Evolutionary conservation across 1,284 basidiomycete species (phyloP), one percentile per base, ranked within the genome.

Genomic region (Marasmius oreades): DNA sequence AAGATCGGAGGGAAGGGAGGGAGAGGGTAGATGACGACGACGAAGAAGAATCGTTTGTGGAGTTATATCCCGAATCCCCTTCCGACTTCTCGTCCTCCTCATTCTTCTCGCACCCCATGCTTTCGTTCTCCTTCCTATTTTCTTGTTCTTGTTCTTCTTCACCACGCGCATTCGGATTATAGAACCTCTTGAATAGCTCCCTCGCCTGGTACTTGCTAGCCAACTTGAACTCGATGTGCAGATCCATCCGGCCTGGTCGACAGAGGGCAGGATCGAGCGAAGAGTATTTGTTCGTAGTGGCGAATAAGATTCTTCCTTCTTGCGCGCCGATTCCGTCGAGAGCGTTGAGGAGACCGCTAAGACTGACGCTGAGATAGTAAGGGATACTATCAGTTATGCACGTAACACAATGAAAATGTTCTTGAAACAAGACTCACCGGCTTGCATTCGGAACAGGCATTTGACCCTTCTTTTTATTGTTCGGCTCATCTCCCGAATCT

Each of bases 191-290:
- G 70, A 83, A 91, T 2, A 91, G 71, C 62, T 84, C 79, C 37
- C 69, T 69, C 1, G 84, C 85, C 64, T 92, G 88, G 69, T 77
- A 82, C 55, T 73, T 77, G 65, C 84, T 87, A 7, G 89, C 84
- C 20, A 84, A 74, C 62, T 80, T 80, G 70, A 90, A 91, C 63
- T 89, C 81, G 55, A 92, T 72, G 63, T 89, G 86, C 14, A 90
- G 64, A 66, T 92, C 89, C 80, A 91, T 86, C 4, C 89, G 82
- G 34, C 90, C 90, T 2, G 89, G 86, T n/a, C 90, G 81, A 60
- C 80, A 82, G 18, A 91, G 76, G 0, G 90, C 90, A 2, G 86
- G 77, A 59, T 91, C 89, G 20, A 91, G 80, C 3, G 79, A 73
- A 8, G 68, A 62, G 67, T 86, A 85, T 60, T 85, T 81, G 71